Base-by-base conservation (phyloP, 345 rosid species). In the Odontarrhena argentea region DNA sequence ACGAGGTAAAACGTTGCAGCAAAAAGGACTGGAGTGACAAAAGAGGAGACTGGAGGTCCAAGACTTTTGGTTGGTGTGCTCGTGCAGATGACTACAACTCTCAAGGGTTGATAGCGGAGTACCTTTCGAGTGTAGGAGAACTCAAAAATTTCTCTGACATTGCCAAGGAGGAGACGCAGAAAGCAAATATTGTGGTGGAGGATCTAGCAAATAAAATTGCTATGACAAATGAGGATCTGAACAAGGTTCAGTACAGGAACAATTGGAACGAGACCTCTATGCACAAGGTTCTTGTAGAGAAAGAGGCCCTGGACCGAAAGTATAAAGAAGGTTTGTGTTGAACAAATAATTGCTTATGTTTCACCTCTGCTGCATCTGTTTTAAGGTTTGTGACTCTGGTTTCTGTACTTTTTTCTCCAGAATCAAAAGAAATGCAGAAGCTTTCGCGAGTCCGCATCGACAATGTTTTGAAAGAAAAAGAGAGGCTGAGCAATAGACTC, bases 31-130 rank as follows among this genome's bases (percentile, higher is more conserved):
- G 93, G 96, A 59, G 25, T 55, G 76, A 38, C 5, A 63, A 47
- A 48, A 76, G 57, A 54, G 50, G 64, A 3, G 30, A 64, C 51
- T 84, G 82, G 69, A 85, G 74, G 11, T 64, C 77, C 25, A 67
- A 48, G 56, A 43, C 59, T 13, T 92, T 83, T 67, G 96, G 88
- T 2, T 92, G 98, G 98, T 75, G 81, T 66, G 98, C 96, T 1
- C 89, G 87, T 7, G 79, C 81, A 2, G 96, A 85, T 72, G 98
- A 92, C 54, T 76, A 81, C 62, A 53, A 78, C 26, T 57, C 78
- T 11, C 76, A 75, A 44, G 96, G 96, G 13, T 75, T 67, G 22
- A 49, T 92, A 9, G 93, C 96, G 10, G 87, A 86, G 59, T 79
- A 82, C 71, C 78, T 92, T 45, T 85, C 88, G 6, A 72, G 47